These are phyloP conservation scores for Tuber melanosporum DNA, from an alignment of 495 filamentous ascomycete species.

Conservation along the genomic window DNA sequence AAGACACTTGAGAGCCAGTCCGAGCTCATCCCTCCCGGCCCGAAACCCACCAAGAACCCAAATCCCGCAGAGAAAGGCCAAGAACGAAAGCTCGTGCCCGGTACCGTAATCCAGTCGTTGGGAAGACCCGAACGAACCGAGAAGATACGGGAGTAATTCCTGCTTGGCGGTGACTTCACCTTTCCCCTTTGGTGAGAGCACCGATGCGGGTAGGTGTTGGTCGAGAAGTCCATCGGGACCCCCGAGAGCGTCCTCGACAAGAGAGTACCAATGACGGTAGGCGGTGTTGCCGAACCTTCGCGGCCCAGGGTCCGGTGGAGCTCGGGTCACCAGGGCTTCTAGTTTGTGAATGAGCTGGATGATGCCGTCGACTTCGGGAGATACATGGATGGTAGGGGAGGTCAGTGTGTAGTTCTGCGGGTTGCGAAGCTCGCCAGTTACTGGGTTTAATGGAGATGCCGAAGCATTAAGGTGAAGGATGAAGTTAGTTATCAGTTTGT, in stretches of 20 bases:
- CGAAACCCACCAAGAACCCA: slow-evolving; percentile 85
- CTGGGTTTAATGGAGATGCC: slow-evolving; percentile 62
- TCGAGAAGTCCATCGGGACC: slow-evolving; percentile 50
- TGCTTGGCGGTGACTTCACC: slow-evolving; percentile 45
- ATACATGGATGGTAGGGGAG: slow-evolving; percentile 23
- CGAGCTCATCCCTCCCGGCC: slow-evolving; percentile 42
- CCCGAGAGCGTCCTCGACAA: slow-evolving; percentile 53
- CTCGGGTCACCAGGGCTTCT: slow-evolving; percentile 63
- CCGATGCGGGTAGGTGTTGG: slow-evolving; percentile 52
- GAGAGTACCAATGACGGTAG: slow-evolving; percentile 73
- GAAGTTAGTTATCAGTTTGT: slow-evolving; percentile 78
- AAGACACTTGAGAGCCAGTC: slow-evolving; percentile 35
- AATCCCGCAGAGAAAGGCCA: slow-evolving; percentile 79
- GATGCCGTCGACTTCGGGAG: slow-evolving; percentile 35
- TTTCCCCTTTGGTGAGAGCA: slow-evolving; percentile 9
- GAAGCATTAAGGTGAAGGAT: slow-evolving; percentile 81
- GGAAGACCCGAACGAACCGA: slow-evolving; percentile 80
- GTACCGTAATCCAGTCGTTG: slow-evolving; percentile 93
- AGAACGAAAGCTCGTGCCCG: slow-evolving; percentile 88
- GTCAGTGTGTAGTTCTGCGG: slow-evolving; percentile 44
- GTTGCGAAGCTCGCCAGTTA: slow-evolving; percentile 45
- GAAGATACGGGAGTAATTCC: slow-evolving; percentile 72
- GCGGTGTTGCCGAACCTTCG: slow-evolving; percentile 85
- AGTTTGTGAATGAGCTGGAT: slow-evolving; percentile 60
- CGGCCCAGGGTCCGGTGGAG: slow-evolving; percentile 76